These are phyloP conservation scores for Aureobasidium sp. DNA, from an alignment of 2,329 filamentous ascomycete genomes.

Conservation along the genomic window DNA sequence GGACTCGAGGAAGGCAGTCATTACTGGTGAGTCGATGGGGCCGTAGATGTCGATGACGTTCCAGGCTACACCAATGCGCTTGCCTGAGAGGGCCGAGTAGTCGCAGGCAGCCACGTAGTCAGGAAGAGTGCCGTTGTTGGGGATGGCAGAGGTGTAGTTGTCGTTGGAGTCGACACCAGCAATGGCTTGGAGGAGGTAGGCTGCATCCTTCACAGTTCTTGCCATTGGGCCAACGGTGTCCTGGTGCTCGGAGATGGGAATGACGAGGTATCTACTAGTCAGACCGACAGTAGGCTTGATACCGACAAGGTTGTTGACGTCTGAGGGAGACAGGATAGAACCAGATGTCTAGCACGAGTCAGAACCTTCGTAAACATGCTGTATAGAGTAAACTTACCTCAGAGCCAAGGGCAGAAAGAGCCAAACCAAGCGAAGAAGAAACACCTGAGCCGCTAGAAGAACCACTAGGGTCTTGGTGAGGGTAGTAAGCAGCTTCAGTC, in stretches of 20 bases:
- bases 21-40: conserved; percentile 29
- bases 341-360: conserved; percentile 43
- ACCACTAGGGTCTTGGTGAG: conserved; percentile 52
- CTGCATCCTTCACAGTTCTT: conserved; percentile 50
- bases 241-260: conserved; percentile 54
- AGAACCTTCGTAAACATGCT: background rate
- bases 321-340: conserved; percentile 53
- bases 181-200: conserved; percentile 51
- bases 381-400: conserved; percentile 32
- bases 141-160: conserved; percentile 53
- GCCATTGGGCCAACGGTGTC: conserved; percentile 52
- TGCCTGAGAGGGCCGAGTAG: conserved; percentile 43
- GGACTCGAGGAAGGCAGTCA: conserved; percentile 48
- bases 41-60: conserved; percentile 43
- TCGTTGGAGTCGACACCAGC: conserved; percentile 44
- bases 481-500: conserved; percentile 52
- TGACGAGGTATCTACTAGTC: conserved; percentile 52
- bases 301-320: conserved; percentile 54
- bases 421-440: conserved; percentile 49
- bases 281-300: conserved; percentile 61
- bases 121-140: conserved; percentile 41
- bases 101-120: conserved; percentile 55
- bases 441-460: conserved; percentile 57
- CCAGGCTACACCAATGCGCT: conserved; percentile 56
- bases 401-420: conserved; percentile 50